These are phyloP conservation scores for Heliamphora pulchella DNA, from an alignment of 179 eudicot species.

Conservation along the genomic window DNA sequence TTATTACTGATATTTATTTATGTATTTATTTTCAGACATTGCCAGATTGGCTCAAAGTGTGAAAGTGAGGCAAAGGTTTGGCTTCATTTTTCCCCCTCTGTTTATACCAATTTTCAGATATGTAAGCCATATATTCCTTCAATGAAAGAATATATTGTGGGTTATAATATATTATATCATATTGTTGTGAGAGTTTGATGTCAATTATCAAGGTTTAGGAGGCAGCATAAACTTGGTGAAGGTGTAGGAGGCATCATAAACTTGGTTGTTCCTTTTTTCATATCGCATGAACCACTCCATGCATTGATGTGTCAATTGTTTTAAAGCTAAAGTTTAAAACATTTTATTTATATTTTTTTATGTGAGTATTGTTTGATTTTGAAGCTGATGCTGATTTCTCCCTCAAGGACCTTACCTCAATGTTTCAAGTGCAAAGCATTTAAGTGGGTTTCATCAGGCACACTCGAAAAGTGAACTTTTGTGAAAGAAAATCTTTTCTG, in stretches of 20 bases:
- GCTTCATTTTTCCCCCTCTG: conserved; percentile 10
- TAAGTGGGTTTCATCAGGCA: too few relatives aligned
- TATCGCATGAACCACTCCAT: neutral
- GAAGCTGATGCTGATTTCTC: too few relatives aligned
- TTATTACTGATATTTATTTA: neutral
- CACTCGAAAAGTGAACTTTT: too few relatives aligned
- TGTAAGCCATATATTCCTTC: neutral
- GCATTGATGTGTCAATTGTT: neutral
- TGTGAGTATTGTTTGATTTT: too few relatives aligned
- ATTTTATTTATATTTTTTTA: neutral
- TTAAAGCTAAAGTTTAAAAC: neutral
- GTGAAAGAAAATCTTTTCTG: too few relatives aligned
- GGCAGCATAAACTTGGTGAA: neutral
- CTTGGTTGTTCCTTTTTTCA: too few relatives aligned
- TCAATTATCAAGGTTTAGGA: neutral
- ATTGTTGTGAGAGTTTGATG: neutral
- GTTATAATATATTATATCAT: neutral
- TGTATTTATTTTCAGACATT: conserved; percentile 44
- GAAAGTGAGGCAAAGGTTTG: conserved; percentile 95
- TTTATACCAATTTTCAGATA: neutral
- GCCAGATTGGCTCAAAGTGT: conserved; percentile 73
- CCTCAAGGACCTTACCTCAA: too few relatives aligned
- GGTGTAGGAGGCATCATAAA: too few relatives aligned
- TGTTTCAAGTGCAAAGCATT: too few relatives aligned
- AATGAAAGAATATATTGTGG: neutral